Percentiles rank a stretch among this genome's conserved stretches.
Conservation (phyloP, 495 filamentous ascomycete genomes). For the Penicillium canescens region DNA sequence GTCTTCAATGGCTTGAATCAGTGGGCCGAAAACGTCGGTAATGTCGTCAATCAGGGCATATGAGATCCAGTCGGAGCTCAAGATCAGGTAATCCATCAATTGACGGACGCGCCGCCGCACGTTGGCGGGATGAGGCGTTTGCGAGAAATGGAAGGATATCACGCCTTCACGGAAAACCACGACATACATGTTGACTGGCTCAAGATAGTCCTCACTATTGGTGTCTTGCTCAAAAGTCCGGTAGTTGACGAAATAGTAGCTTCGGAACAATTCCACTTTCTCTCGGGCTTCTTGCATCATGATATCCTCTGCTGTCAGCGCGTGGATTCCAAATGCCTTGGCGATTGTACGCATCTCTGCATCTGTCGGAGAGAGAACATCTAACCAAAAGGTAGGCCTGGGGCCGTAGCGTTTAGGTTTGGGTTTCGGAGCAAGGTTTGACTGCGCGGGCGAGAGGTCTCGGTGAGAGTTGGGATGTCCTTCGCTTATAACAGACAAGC, state of each 20-base stretch:
- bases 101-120: constrained; percentile 92
- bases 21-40: constrained; percentile 88
- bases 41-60: constrained; percentile 98
- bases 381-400: constrained; percentile 93
- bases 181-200: constrained; percentile 96
- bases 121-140: constrained; percentile 92
- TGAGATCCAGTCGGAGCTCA: constrained; percentile 96
- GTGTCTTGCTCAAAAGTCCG: constrained; percentile 94
- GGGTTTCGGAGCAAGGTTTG: constrained; percentile 24
- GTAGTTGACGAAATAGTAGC: constrained; percentile 99
- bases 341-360: constrained; percentile 89
- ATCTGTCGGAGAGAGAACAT: constrained; percentile 86
- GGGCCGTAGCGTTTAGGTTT: constrained; percentile 75
- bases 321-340: constrained; percentile 93
- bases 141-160: constrained; percentile 91
- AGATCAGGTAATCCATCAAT: constrained; percentile 87
- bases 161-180: constrained; percentile 96
- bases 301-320: constrained; percentile 93
- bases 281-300: constrained; percentile 95
- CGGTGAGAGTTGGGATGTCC: constrained; percentile 28
- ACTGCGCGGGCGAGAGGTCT: constrained; percentile 23
- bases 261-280: constrained; percentile 94
- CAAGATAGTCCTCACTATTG: constrained; percentile 82
- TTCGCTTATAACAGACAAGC: constrained; percentile 39
- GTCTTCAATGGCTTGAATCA: constrained; percentile 85